Evolutionary conservation across 345 rosid genomes (phyloP).

Genomic region (Aquilaria malaccensis): DNA sequence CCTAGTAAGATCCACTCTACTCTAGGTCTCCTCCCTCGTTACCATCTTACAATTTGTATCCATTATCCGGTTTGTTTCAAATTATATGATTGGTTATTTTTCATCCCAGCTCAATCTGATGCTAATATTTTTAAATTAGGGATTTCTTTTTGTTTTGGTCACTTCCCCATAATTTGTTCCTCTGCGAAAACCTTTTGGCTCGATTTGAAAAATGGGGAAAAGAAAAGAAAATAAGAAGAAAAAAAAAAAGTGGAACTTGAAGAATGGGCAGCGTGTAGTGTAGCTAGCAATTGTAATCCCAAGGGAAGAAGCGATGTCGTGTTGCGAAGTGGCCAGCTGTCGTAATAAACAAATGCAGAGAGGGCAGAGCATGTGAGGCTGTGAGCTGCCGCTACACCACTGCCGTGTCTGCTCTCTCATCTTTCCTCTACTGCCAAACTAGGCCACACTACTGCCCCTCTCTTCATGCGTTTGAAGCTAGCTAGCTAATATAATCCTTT

Average conservation of each 20-base stretch:
- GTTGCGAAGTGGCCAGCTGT: slow-evolving; percentile 12
- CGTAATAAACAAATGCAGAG: background rate
- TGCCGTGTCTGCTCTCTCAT: background rate
- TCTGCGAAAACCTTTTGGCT: background rate
- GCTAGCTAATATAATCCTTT: too few relatives aligned
- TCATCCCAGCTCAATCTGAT: too few relatives aligned
- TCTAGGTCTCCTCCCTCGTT: too few relatives aligned
- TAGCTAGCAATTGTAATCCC: background rate
- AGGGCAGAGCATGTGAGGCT: slow-evolving; percentile 1
- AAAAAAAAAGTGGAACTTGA: background rate
- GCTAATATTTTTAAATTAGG: too few relatives aligned
- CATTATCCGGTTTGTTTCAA: too few relatives aligned
- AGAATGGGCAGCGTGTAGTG: background rate
- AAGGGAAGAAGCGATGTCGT: background rate
- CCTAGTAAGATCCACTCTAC: too few relatives aligned
- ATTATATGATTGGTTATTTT: too few relatives aligned
- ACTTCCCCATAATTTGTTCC: too few relatives aligned
- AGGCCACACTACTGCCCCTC: background rate
- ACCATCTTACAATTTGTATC: too few relatives aligned
- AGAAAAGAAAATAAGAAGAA: background rate
- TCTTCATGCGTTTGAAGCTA: too few relatives aligned
- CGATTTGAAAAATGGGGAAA: background rate
- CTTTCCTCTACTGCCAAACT: background rate
- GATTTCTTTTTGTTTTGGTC: too few relatives aligned
- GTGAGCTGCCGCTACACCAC: slow-evolving; percentile 1